Percentiles rank a stretch among this genome's conserved stretches.
phyloP scores from a whole-genome alignment of 2,329 filamentous ascomycete genomes.

The Fusarium palustre region DNA sequence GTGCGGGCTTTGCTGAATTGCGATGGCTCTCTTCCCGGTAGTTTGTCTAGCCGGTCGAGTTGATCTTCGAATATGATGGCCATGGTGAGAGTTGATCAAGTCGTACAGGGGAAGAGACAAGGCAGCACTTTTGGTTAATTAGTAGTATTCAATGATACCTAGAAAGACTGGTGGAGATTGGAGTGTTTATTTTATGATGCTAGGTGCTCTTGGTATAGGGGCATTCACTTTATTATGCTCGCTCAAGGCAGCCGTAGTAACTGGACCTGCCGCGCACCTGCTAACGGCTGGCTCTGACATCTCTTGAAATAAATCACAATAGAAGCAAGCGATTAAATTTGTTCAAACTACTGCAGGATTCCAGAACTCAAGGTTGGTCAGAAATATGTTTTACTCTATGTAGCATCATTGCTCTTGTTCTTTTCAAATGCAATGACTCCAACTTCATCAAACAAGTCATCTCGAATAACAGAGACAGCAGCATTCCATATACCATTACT shows the following conservation, averaged over 20 bases:
- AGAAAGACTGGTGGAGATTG: neutral
- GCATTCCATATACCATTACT: too few species aligned
- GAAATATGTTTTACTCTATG: neutral
- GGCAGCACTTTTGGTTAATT: neutral
- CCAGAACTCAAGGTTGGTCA: too few species aligned
- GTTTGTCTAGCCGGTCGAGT: constrained; percentile 1
- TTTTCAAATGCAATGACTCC: neutral
- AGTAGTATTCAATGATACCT: too few species aligned
- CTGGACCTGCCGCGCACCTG: constrained; percentile 28
- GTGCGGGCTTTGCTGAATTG: constrained; percentile 1
- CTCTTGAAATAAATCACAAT: neutral
- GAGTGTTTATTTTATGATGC: neutral
- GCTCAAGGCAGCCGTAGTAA: constrained; percentile 19
- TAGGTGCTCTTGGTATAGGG: neutral
- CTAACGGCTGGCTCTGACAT: constrained; percentile 9
- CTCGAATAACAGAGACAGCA: neutral
- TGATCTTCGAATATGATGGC: constrained; percentile 5
- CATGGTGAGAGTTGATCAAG: constrained; percentile 9
- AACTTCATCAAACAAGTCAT: neutral
- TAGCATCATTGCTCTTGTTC: neutral
- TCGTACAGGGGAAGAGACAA: too few species aligned
- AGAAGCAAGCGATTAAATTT: neutral
- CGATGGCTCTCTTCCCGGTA: neutral
- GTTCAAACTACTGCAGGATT: neutral
- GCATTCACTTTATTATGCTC: neutral